Evolutionary conservation across 1,139 yeast genomes (phyloP), one percentile per base, ranked within the genome.

Genomic region (Nakaseomyces nivariensis): DNA sequence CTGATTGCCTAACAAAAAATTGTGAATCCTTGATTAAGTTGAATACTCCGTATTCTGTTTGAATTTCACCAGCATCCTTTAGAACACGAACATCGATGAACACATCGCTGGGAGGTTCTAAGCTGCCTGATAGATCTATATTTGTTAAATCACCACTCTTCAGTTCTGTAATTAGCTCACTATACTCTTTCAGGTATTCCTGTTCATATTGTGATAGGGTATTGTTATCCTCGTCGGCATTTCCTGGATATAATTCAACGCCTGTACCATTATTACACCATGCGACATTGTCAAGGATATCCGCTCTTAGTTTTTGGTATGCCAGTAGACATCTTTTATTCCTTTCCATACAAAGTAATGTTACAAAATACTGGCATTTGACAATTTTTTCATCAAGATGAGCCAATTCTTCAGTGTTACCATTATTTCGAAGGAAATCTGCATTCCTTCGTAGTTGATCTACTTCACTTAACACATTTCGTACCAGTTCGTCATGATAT

Each of bases 21-120:
- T 92, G 98, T 4, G 96, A 86, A 66, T 92, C 94, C 61, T 90
- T 92, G n/a, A 95, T 88, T 58, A 92, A 71, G 59, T 90, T 90
- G 70, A 92, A 89, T 6, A 89, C 96, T 32, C 98, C 98, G 59
- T 92, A 92, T 65, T 92, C 98, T 0, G 98, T 92, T 63, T 90
- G 97, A 40, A 92, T 89, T 63, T 92, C 97, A 1, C 98, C 98
- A 0, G 96, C 97, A 61, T 92, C 95, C 60, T 85, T 85, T 50
- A 92, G 69, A 8, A 92, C 97, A 49, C 98, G 72, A 3, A 92
- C 97, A 62, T 92, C 98, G 10, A 92, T 85, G 60, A 90, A 92
- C 41, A 92, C 85, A 58, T 88, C 95, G 31, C 78, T 78, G 0
- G 98, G 98, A 0, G 98, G 98, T 40, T 79, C 87, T 57, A 92